Evolutionary conservation across 805 yeast species (phyloP), one percentile per base, ranked within the genome.

Genomic region (Candida cerambycidarum): DNA sequence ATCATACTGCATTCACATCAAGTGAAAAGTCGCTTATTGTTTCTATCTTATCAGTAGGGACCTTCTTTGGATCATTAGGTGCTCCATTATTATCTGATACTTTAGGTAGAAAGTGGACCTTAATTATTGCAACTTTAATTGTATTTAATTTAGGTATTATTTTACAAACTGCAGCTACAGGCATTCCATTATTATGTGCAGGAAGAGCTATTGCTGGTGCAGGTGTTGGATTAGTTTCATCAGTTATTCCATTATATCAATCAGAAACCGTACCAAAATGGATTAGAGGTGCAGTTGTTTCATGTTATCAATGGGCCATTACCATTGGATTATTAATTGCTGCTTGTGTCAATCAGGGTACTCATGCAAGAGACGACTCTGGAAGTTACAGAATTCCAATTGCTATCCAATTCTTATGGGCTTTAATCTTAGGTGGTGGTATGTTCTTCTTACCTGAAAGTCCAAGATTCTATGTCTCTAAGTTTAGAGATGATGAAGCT

Each of bases 41-140:
- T 0, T 85, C 93, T 0, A 78, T 83, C 15, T 66, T 88, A 39
- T 85, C 95, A 0, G 58, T 86, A 21, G 96, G 96, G 0, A 88
- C 96, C 0, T 83, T 85, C 36, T 90, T 92, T 2, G 90, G 90
- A 62, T 81, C 82, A 4, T 58, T 83, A 36, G 61, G 82, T 11
- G 92, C 90, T 42, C 89, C 90, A 1, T 71, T 48, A 36, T 63
- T 82, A 30, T 75, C 78, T 52, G 89, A 84, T 56, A 66, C 56
- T 29, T 67, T 83, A 43, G 92, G 92, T 32, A 73, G 90, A 57
- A 83, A 80, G 59, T 76, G 79, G 59, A 83, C 89, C 17, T 67
- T 83, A 67, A 79, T 83, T 11, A 44, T 76, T 12, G 69, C 85
- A 27, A 71, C 85, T 0, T 72, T 81, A 14, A 39, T 80, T 9